Base-by-base conservation (phyloP, 2,329 filamentous ascomycete species). In the Thelonectria blattea region DNA sequence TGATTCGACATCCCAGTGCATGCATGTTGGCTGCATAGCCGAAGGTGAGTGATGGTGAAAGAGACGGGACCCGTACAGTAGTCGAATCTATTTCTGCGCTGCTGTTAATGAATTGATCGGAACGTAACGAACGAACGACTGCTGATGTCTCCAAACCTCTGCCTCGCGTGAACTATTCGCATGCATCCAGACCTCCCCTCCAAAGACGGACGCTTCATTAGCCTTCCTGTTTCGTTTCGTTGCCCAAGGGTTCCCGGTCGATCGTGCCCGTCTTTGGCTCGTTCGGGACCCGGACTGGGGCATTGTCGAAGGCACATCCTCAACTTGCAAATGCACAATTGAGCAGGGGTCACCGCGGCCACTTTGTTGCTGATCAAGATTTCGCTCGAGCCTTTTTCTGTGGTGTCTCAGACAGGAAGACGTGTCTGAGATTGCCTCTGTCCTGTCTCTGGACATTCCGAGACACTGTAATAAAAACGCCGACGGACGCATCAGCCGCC, bases 151-250 rank as follows among this genome's bases (percentile, higher is more conserved):
- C 27, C 27, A 30, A 30, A 10, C 27, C 27, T 30, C 27, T 30
- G 27, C 27, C 27, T 30, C 8, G 27, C 27, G 27, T 10, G 27
- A 37, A 37, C 34, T 11, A 14, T 34, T 12, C 34, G 6, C 3
- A 37, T 37, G 11, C 34, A 15, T 37, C 27, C 27, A 30, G 34
- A 4, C 42, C 15, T 20, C 39, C 48, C 41, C 30, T 46, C 34
- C 18, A 55, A 32, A 39, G 20, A 24, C 22, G 6, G 39, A 27
- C 37, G 27, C 17, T 49, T 37, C n/a, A 9, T 49, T 24, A 58
- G 63, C 42, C 46, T 68, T 63, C 65, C 65, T 63, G 65, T 67
- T 70, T 67, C 45, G 67, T 69, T 69, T 70, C 64, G 58, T 56
- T 17, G 15, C 2, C n/a, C 62, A 56, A 63, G 64, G 64, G 54